Percentiles rank a stretch among this genome's conserved stretches.
Conservation (phyloP, 1,139 yeast species). For the Suhomyces panamericanus region DNA sequence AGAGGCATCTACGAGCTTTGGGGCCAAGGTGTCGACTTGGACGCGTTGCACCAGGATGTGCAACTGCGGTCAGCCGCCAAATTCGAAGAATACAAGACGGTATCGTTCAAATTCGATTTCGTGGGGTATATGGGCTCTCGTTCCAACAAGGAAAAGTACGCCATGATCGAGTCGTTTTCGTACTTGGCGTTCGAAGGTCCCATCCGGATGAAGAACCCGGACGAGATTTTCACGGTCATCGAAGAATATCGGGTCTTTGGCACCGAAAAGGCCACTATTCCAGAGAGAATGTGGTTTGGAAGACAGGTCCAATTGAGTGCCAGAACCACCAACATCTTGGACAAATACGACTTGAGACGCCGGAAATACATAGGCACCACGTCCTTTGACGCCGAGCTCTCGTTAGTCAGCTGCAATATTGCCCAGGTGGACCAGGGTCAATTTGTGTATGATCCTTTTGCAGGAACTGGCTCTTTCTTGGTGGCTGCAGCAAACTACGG, state of each 20-base stretch:
- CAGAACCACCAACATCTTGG: slow-evolving; percentile 62
- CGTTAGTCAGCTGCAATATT: slow-evolving; percentile 81
- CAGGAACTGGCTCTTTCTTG: slow-evolving; percentile 94
- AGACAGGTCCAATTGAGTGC: slow-evolving; percentile 67
- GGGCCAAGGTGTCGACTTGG: slow-evolving; percentile 65
- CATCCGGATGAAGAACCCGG: slow-evolving; percentile 75
- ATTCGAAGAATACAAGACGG: slow-evolving; percentile 36
- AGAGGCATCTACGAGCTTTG: slow-evolving; percentile 83
- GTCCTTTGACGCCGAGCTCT: slow-evolving; percentile 87
- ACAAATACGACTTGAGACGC: slow-evolving; percentile 75
- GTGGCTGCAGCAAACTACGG: slow-evolving; percentile 89
- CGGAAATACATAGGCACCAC: slow-evolving; percentile 94
- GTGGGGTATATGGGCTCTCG: slow-evolving; percentile 65
- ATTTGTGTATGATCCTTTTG: slow-evolving; percentile 88
- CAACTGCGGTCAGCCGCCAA: slow-evolving; percentile 29
- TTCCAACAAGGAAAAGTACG: slow-evolving; percentile 52
- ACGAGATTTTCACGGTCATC: slow-evolving; percentile 66
- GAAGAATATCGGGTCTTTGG: slow-evolving; percentile 67
- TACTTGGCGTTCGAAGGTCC: slow-evolving; percentile 76
- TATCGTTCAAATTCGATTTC: slow-evolving; percentile 79
- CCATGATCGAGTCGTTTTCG: slow-evolving; percentile 68
- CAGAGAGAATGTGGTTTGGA: slow-evolving; percentile 70
- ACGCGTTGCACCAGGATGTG: slow-evolving; percentile 58
- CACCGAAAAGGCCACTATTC: slow-evolving; percentile 52
- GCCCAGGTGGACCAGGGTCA: slow-evolving; percentile 70